Evolutionary conservation across 1,139 yeast species (phyloP), one percentile per base, ranked within the genome.

Genomic region (Yamadazyma trypodendri): DNA sequence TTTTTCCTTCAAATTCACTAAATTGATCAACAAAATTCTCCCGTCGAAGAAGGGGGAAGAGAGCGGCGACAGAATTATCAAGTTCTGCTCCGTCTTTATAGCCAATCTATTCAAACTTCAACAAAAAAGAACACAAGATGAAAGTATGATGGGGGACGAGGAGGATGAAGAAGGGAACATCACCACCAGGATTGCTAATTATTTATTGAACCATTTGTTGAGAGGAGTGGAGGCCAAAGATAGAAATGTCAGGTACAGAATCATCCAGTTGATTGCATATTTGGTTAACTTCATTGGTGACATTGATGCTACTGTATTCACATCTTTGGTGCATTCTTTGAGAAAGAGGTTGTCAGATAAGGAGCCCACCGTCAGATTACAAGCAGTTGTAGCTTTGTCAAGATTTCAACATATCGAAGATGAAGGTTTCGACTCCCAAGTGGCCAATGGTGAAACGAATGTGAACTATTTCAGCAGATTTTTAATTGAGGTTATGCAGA

Each of bases 361-460:
- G 55, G 98, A 92, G 49, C 70, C 88, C 7, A 65, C 69, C 12
- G 88, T 94, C 2, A 69, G 98, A 47, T 72, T 83, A 14, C 94
- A 87, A 55, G 95, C 97, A 0, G 81, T 88, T 0, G 75, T 85
- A 25, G 88, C 95, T 9, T 62, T 90, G 34, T 78, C 96, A 1
- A 69, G 89, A 44, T 82, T 92, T 49, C 97, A 90, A 58, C 78
- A 75, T 23, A 58, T 64, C 35, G 63, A 63, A 34, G 45, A 42
- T 36, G 46, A 44, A 16, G 67, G 63, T 1, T 70, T 64, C 6
- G 28, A 36, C 11, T 31, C 36, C 15, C 37, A 32, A n/a, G 35
- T 33, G 6, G 32, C 34, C 4, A 31, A 32, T 13, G 35, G 40
- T 16, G 41, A 29, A 6, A 17, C 24, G n/a, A 32, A 17, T 14